A percentile compares a stretch with the other conserved stretches of the same genome.
Conservation (phyloP, 306 rosid genomes). For the Prunus mira region DNA sequence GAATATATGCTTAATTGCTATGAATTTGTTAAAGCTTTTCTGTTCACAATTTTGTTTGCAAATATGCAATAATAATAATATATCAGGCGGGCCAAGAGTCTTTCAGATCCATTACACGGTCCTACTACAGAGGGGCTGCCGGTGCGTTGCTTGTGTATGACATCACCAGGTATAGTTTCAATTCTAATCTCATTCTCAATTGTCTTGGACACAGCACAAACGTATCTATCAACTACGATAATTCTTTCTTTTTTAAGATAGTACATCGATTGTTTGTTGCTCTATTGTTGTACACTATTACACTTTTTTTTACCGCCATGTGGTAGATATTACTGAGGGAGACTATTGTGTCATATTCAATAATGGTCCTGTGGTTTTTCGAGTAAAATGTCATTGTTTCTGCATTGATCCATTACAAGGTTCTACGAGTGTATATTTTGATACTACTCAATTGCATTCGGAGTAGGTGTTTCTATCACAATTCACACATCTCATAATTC, state of each 20-base stretch:
- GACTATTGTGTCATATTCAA: neutral
- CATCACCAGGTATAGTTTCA: conserved; percentile 71
- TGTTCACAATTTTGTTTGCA: neutral
- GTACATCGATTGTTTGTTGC: neutral
- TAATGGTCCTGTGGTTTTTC: neutral
- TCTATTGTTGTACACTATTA: neutral
- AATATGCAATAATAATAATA: neutral
- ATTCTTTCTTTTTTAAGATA: neutral
- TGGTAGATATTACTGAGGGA: neutral
- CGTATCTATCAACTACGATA: neutral
- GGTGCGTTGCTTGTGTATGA: conserved; percentile 97
- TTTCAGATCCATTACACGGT: conserved; percentile 94
- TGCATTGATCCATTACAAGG: neutral
- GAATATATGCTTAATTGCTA: neutral
- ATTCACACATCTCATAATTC: neutral
- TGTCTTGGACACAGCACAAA: neutral
- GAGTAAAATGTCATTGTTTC: neutral
- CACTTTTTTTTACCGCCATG: neutral
- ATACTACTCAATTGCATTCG: neutral
- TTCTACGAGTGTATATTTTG: neutral
- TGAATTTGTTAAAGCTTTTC: neutral
- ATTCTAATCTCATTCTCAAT: neutral
- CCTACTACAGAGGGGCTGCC: conserved; percentile 96
- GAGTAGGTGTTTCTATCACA: neutral
- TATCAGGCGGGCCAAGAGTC: conserved; percentile 99